phyloP scores from a whole-genome alignment of 768 basidiomycete species.

The Serendipita vermifera region DNA sequence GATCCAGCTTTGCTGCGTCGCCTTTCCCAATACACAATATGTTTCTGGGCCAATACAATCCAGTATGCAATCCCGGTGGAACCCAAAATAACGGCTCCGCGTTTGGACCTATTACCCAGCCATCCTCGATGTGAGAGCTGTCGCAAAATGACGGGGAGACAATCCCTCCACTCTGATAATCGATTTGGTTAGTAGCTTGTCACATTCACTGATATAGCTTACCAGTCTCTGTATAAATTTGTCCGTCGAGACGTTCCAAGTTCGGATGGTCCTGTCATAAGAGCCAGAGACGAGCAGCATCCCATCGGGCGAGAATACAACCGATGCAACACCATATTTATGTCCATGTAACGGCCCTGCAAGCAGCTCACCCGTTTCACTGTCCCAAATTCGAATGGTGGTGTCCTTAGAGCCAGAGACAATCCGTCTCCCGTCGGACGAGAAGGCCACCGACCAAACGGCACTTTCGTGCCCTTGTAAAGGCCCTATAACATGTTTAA shows the following conservation, averaged over 20 bases:
- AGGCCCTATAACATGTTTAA: constrained; percentile 16
- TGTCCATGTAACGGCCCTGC: constrained; percentile 22
- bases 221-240: too few species aligned
- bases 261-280: too few species aligned
- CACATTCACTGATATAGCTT: too few species aligned
- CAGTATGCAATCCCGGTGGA: constrained; percentile 18
- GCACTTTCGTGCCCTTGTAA: constrained; percentile 16
- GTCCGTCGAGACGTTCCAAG: too few species aligned
- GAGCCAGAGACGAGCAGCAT: constrained; percentile 16
- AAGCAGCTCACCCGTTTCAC: constrained; percentile 17
- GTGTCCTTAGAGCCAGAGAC: too few species aligned
- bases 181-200: too few species aligned
- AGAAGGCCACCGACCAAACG: constrained; percentile 16
- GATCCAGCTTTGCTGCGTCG: too few species aligned
- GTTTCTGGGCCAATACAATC: constrained; percentile 19
- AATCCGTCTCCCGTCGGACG: too few species aligned
- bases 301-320: constrained; percentile 25
- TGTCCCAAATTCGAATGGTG: too few species aligned
- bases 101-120: constrained; percentile 13
- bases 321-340: constrained; percentile 20
- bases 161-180: too few species aligned
- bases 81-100: constrained; percentile 18
- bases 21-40: constrained; percentile 17
- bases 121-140: too few species aligned
- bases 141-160: too few species aligned